Percentiles rank a stretch among this genome's conserved stretches.
These are phyloP conservation scores for Priceomyces haplophilus DNA, from an alignment of 805 yeast species.

Conservation along the genomic window DNA sequence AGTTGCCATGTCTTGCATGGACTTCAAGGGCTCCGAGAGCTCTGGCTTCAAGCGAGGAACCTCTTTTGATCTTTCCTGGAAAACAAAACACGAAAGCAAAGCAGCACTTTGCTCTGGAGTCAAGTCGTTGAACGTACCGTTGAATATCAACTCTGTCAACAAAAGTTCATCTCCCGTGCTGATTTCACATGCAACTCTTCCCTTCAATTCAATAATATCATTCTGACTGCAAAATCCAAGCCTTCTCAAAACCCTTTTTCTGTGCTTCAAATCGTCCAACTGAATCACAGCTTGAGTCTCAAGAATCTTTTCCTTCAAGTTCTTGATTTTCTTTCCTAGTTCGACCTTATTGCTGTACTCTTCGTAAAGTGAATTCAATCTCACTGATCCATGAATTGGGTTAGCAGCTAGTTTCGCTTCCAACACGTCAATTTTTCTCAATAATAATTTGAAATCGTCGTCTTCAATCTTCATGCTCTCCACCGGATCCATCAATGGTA, in stretches of 20 bases:
- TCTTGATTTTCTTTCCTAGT: conserved; percentile 56
- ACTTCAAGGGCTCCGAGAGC: conserved; percentile 85
- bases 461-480: conserved; percentile 91
- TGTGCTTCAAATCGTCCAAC: conserved; percentile 86
- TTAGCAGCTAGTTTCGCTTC: conserved; percentile 71
- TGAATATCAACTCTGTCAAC: conserved; percentile 88
- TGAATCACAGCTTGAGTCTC: conserved; percentile 92
- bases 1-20: conserved; percentile 85
- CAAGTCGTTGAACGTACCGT: conserved; percentile 89
- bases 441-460: conserved; percentile 64
- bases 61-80: conserved; percentile 93
- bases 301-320: conserved; percentile 58
- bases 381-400: conserved; percentile 61
- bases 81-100: conserved; percentile 87
- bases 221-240: conserved; percentile 82
- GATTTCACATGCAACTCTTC: conserved; percentile 96
- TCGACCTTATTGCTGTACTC: conserved; percentile 64
- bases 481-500: conserved; percentile 89
- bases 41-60: conserved; percentile 83
- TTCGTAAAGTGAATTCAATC: conserved; percentile 60
- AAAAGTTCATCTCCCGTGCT: conserved; percentile 85
- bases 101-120: conserved; percentile 91
- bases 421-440: conserved; percentile 77
- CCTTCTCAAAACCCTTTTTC: conserved; percentile 89
- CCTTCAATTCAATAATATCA: conserved; percentile 93